Percentiles rank a stretch among this genome's conserved stretches.
Conservation (phyloP, 306 rosid genomes). For the Styphnolobium japonicum region DNA sequence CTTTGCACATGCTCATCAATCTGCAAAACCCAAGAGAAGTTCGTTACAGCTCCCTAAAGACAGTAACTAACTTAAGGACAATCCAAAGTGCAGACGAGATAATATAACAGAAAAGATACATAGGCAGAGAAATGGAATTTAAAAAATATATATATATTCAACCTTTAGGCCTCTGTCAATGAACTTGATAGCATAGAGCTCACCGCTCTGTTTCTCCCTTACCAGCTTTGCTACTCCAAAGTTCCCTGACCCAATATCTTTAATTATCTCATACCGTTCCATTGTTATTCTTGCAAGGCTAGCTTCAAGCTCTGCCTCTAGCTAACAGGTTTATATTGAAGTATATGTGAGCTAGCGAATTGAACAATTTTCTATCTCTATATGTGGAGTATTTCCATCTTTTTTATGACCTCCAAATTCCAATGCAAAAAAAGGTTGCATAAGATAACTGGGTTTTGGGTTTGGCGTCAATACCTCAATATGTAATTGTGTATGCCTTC, state of each 20-base stretch:
- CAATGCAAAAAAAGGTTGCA: background rate
- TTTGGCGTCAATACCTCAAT: no score
- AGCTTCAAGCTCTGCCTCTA: background rate
- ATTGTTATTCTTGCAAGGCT: constrained; percentile 21
- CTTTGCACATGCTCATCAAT: constrained; percentile 96
- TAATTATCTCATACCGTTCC: constrained; percentile 83
- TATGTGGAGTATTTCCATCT: background rate
- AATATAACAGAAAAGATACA: no score
- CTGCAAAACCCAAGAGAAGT: constrained; percentile 35
- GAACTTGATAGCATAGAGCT: constrained; percentile 81
- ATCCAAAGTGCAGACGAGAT: no score
- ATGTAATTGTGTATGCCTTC: no score
- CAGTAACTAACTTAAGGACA: background rate
- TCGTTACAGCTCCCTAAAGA: background rate
- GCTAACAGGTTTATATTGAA: background rate
- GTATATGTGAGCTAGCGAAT: background rate
- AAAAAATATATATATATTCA: background rate
- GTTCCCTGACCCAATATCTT: constrained; percentile 94
- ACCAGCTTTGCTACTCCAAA: constrained; percentile 92
- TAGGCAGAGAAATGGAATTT: background rate
- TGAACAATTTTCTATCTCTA: background rate
- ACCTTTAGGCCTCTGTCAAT: constrained; percentile 93
- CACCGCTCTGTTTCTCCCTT: constrained; percentile 70
- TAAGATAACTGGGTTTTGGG: background rate
- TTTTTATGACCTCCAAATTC: background rate